Conservation (phyloP, 1,139 yeast genomes). For the Zhuliangozyma blackwelliae region DNA sequence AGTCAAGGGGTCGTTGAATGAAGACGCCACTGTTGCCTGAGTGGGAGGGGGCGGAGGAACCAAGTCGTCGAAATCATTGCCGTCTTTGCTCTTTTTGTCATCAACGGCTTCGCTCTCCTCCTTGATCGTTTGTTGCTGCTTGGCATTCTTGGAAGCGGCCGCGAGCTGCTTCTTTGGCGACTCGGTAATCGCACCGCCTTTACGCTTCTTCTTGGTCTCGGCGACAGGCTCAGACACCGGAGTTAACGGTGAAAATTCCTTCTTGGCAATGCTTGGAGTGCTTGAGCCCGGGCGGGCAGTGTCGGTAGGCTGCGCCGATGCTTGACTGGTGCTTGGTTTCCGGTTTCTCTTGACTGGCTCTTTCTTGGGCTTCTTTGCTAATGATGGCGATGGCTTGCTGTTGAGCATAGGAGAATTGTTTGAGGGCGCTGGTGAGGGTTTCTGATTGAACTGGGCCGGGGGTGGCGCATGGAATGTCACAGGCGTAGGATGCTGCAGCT, state of each 20-base stretch:
- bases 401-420: conserved; percentile 29
- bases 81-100: conserved; percentile 10
- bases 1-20: conserved; percentile 21
- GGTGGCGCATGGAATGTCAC: conserved; percentile 6
- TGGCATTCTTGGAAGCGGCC: conserved; percentile 12
- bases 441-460: conserved; percentile 9
- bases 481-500: too few species aligned
- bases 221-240: conserved; percentile 38
- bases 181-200: conserved; percentile 20
- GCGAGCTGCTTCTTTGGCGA: conserved; percentile 31
- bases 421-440: conserved; percentile 26
- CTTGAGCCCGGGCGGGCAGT: conserved; percentile 6
- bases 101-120: conserved; percentile 11
- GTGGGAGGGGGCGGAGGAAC: conserved; percentile 23
- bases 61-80: conserved; percentile 10
- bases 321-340: conserved; percentile 24
- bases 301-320: background rate
- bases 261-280: conserved; percentile 27
- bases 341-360: conserved; percentile 33
- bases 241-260: conserved; percentile 41
- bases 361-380: conserved; percentile 20
- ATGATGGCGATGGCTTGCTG: conserved; percentile 36
- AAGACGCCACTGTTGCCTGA: conserved; percentile 9
- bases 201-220: conserved; percentile 25
- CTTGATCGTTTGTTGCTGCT: conserved; percentile 24